Base-by-base conservation (phyloP, 768 basidiomycete genomes). In the Rhodosporidiobolus sp. region DNA sequence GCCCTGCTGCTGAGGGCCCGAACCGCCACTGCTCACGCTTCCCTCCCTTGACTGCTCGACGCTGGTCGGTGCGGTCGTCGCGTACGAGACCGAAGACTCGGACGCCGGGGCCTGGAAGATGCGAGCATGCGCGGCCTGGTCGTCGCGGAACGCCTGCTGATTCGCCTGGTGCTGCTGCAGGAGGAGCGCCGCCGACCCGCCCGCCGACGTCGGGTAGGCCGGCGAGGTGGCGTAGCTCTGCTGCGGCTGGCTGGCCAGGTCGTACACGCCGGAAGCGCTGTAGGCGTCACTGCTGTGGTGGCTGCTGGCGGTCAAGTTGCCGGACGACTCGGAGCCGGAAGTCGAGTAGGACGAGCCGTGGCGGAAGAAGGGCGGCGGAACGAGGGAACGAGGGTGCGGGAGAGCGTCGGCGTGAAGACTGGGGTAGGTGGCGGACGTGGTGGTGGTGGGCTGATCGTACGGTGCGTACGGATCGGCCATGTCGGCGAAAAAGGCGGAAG, bases 121-220 rank as follows among this genome's bases (percentile, higher is more conserved):
- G n/a, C 32, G 64, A 48, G 49, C 45, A 30, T 5, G 19, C 26
- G 26, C 30, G 22, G 38, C 34, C 61, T 16, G 60, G 16, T n/a
- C 45, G 4, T 45, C 3, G 8, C 66, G 61, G 34, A 72, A 72
- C 20, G 71, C 71, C 45, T 63, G 55, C 53, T 68, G 71, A 43
- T 72, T 72, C 63, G 66, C 71, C 56, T 67, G 65, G 24, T 72
- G 71, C 34, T 72, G 71, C 45, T 72, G 65, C 7, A 72, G 66
- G 38, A 72, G 66, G 2, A 55, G 35, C 14, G 61, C 48, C 11
- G 65, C 62, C 0, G 62, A 30, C 1, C 48, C 62, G 52, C 2
- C 17, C 43, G 45, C 2, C 24, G n/a, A 0, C 12, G n/a, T 14
- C 28, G 24, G 26, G 59, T 60, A 60, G 4, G 26, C 28, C 28